Evolutionary conservation across 2,329 filamentous ascomycete genomes (phyloP).

Genomic region (Aspergillus carbonarius): DNA sequence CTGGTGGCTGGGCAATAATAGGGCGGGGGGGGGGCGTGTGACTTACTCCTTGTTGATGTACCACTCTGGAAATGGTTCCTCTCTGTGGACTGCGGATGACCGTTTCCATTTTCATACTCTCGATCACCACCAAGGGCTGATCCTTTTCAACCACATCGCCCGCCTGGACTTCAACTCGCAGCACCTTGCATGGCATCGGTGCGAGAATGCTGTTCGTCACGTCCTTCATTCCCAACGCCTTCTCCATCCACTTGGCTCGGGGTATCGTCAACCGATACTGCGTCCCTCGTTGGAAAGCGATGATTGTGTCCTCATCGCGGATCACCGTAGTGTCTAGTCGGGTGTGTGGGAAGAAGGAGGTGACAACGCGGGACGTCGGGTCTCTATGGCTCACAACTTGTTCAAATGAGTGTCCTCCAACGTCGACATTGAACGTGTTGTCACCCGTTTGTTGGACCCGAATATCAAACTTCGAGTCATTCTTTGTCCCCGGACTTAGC

Average conservation of each 20-base stretch:
- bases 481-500: conserved; percentile 43
- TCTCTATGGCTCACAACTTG: conserved; percentile 52
- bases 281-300: conserved; percentile 70
- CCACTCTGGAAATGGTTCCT: conserved; percentile 69
- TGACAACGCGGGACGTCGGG: conserved; percentile 53
- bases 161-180: conserved; percentile 82
- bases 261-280: conserved; percentile 58
- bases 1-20: conserved; percentile 9
- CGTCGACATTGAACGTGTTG: conserved; percentile 49
- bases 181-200: conserved; percentile 96
- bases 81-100: conserved; percentile 75
- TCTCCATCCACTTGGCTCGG: conserved; percentile 76
- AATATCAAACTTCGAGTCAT: conserved; percentile 45
- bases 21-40: conserved; percentile 12
- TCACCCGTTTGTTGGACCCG: conserved; percentile 53
- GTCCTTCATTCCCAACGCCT: conserved; percentile 81
- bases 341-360: conserved; percentile 77
- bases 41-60: conserved; percentile 72
- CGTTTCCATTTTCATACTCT: conserved; percentile 90
- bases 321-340: conserved; percentile 79
- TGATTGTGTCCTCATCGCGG: conserved; percentile 51
- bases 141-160: conserved; percentile 83
- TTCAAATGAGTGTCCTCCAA: conserved; percentile 39
- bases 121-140: conserved; percentile 82
- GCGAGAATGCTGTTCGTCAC: conserved; percentile 78